Percentiles rank a stretch among this genome's conserved stretches.
These are phyloP conservation scores for Salvia rosmarinus DNA, from an alignment of 257 asterid genomes.

Conservation along the genomic window DNA sequence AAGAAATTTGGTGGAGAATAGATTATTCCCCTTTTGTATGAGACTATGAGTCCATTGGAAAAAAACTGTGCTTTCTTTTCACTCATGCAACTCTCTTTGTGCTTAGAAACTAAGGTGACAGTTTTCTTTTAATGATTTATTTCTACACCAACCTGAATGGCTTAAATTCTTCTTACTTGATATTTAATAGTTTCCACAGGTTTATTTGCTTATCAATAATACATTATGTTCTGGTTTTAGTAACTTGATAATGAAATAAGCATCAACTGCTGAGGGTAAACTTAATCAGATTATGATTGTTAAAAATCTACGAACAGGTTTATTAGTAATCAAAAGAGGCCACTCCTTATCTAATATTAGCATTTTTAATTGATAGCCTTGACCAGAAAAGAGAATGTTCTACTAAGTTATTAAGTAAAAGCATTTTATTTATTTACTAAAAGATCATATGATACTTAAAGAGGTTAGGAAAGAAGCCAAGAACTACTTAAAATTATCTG, in stretches of 20 bases:
- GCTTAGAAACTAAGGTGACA: neutral
- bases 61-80: neutral
- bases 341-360: neutral
- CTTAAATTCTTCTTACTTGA: neutral
- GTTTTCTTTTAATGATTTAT: neutral
- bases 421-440: neutral
- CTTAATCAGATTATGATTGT: slow-evolving; percentile 10
- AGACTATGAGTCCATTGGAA: neutral
- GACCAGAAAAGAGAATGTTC: neutral
- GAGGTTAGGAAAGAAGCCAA: neutral
- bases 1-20: neutral
- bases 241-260: neutral
- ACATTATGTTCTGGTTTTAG: neutral
- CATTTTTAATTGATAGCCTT: neutral
- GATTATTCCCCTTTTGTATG: neutral
- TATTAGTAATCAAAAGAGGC: neutral
- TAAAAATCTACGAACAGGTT: neutral
- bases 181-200: slow-evolving; percentile 8
- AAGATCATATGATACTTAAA: too few species aligned
- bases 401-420: neutral
- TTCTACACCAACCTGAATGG: neutral
- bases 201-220: slow-evolving; percentile 3
- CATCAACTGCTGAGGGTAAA: neutral
- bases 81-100: neutral
- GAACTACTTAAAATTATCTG: neutral